Conservation (phyloP, 2,329 filamentous ascomycete genomes). For the Phyllosticta citribraziliensis region DNA sequence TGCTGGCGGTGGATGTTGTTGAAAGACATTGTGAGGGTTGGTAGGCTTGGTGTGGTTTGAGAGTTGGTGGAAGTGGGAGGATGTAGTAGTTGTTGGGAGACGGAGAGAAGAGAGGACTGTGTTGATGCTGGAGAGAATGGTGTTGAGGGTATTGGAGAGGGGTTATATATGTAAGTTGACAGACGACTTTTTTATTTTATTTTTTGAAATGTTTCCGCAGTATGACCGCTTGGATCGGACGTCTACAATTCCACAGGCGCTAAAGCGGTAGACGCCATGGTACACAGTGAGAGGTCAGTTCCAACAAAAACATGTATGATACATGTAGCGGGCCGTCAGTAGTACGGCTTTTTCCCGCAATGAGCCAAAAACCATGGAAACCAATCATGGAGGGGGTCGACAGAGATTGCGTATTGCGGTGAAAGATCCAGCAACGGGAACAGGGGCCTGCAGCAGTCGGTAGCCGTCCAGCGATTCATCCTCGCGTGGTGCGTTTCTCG, state of each 20-base stretch:
- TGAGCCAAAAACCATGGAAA: background rate
- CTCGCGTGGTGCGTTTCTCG: slow-evolving; percentile 8
- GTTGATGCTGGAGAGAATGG: background rate
- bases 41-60: background rate
- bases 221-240: slow-evolving; percentile 36
- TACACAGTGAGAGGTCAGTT: slow-evolving; percentile 3
- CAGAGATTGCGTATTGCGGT: background rate
- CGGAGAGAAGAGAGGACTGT: background rate
- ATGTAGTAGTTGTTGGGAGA: background rate
- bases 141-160: background rate
- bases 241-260: slow-evolving; percentile 19
- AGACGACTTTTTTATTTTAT: background rate
- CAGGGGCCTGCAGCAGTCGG: slow-evolving; percentile 2
- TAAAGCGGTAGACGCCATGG: slow-evolving; percentile 4
- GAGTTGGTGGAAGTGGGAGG: background rate
- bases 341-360: background rate
- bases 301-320: slow-evolving; percentile 3
- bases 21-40: slow-evolving; percentile 9
- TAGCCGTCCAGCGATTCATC: slow-evolving; percentile 7
- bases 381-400: background rate
- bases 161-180: slow-evolving; percentile 9
- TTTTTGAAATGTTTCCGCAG: background rate
- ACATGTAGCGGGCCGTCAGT: slow-evolving; percentile 10
- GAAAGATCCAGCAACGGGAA: slow-evolving; percentile 3
- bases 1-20: slow-evolving; percentile 11